Conservation (phyloP, 1,139 yeast genomes). For the Suhomyces coccinellae region DNA sequence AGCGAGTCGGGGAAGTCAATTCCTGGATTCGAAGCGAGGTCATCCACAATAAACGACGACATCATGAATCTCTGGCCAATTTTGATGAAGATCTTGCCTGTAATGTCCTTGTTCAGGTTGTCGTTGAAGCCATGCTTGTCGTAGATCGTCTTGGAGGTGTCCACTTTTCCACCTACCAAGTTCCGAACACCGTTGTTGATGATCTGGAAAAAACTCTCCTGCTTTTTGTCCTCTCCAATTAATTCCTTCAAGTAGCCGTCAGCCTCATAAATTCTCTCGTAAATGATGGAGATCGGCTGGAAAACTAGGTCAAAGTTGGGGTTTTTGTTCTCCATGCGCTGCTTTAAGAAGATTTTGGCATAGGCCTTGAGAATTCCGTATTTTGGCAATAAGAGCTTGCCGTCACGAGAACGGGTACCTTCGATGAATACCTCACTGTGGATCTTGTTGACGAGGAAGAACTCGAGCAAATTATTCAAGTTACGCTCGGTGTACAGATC, state of each 20-base stretch:
- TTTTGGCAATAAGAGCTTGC: conserved; percentile 63
- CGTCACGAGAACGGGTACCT: conserved; percentile 68
- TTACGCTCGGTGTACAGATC: conserved; percentile 60
- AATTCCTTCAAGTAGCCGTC: conserved; percentile 63
- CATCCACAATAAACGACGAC: conserved; percentile 25
- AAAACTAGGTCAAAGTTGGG: conserved; percentile 43
- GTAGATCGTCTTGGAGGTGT: conserved; percentile 6
- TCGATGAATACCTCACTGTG: conserved; percentile 66
- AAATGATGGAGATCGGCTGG: conserved; percentile 62
- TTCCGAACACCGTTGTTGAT: conserved; percentile 38
- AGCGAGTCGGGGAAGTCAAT: conserved; percentile 2
- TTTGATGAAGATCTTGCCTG: conserved; percentile 42
- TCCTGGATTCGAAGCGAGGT: conserved; percentile 9
- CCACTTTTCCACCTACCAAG: conserved; percentile 17
- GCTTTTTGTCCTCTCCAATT: conserved; percentile 59
- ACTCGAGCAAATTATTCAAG: conserved; percentile 55
- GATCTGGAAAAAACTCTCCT: conserved; percentile 42
- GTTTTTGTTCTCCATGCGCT: conserved; percentile 46
- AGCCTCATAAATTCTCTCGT: conserved; percentile 67
- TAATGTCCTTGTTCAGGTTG: conserved; percentile 29
- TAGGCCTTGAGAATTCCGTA: conserved; percentile 60
- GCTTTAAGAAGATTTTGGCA: conserved; percentile 46
- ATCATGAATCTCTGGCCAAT: conserved; percentile 38
- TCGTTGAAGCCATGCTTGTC: conserved; percentile 27
- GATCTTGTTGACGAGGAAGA: conserved; percentile 50